Percentiles rank a stretch among this genome's conserved stretches.
phyloP scores from a whole-genome alignment of 257 asterid genomes.

The Solanum peruvianum region DNA sequence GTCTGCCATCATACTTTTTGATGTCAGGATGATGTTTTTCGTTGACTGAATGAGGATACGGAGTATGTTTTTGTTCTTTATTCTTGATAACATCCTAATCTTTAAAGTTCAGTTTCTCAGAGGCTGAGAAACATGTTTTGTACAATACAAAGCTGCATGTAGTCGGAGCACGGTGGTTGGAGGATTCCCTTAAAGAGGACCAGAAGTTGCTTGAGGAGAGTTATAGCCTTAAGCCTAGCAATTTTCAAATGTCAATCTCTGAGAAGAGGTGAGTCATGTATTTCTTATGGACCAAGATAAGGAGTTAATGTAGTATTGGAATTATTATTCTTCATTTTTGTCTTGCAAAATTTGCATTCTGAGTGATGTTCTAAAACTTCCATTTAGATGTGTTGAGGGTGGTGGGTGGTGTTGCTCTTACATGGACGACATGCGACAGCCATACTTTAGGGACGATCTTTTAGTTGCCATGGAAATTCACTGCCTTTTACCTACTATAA shows the following conservation, averaged over 20 bases:
- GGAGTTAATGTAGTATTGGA: neutral
- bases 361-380: neutral
- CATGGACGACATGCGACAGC: neutral
- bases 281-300: neutral
- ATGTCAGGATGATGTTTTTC: neutral
- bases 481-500: neutral
- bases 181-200: conserved; percentile 46
- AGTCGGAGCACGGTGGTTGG: conserved; percentile 74
- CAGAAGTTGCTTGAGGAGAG: conserved; percentile 50
- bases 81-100: neutral
- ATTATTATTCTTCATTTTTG: neutral
- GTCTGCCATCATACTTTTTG: neutral
- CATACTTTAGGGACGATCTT: neutral
- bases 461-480: neutral
- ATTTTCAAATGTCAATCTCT: conserved; percentile 19
- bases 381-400: neutral
- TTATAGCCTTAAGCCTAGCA: conserved; percentile 51
- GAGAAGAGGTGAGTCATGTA: conserved; percentile 34
- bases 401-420: neutral
- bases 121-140: conserved; percentile 36
- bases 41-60: neutral
- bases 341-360: neutral
- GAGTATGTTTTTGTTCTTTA: neutral
- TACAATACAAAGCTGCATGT: conserved; percentile 40
- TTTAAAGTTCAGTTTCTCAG: conserved; percentile 49